Evolutionary conservation across 2,329 filamentous ascomycete genomes (phyloP).

Genomic region (Aspergillus unguis): DNA sequence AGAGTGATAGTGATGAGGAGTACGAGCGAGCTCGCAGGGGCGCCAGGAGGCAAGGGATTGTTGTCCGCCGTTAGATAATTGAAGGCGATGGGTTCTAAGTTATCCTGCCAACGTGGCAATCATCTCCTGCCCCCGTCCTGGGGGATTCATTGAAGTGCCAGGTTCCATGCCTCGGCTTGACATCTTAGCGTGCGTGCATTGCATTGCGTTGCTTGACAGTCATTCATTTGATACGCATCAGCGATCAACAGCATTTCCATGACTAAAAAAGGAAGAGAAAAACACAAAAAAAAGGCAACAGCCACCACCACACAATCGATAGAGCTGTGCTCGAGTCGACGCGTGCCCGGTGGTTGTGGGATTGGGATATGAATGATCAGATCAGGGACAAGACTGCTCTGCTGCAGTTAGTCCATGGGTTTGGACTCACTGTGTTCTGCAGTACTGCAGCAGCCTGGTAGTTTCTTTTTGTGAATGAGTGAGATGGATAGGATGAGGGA

Average conservation of each 20-base stretch:
- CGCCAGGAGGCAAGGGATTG: constrained; percentile 37
- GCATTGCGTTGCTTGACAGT: constrained; percentile 12
- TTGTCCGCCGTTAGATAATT: constrained; percentile 35
- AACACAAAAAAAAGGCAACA: constrained; percentile 11
- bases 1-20: constrained; percentile 44
- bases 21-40: constrained; percentile 35
- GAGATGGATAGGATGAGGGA: neutral
- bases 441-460: neutral
- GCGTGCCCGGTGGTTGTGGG: neutral
- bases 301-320: constrained; percentile 4
- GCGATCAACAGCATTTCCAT: neutral
- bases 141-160: no score
- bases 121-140: no score
- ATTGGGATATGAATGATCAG: constrained; percentile 7
- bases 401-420: neutral
- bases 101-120: no score
- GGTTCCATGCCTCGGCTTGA: no score
- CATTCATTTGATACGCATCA: constrained; percentile 16
- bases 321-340: constrained; percentile 19
- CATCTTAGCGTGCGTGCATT: neutral
- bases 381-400: constrained; percentile 13
- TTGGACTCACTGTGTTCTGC: neutral
- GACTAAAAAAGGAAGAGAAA: constrained; percentile 6
- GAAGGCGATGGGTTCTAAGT: neutral
- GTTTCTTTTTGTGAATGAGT: neutral